Evolutionary conservation across 2,329 filamentous ascomycete genomes (phyloP), one percentile per base, ranked within the genome.

Genomic region (Paecilomyces variotii): DNA sequence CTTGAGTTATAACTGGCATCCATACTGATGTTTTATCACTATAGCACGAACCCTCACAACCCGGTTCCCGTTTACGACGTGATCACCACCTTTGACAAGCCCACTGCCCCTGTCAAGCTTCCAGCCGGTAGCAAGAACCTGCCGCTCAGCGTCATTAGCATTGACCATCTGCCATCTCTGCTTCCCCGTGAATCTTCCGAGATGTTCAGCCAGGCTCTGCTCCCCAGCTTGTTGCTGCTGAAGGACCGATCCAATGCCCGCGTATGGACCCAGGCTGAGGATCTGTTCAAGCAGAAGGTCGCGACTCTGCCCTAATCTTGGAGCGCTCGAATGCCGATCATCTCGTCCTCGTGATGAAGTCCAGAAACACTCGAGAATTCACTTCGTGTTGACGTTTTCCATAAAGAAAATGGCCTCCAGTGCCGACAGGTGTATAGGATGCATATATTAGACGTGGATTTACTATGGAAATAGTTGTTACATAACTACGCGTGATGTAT

Each of bases 141-240:
- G 0, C 82, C 83, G 6, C 77, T 96, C 58, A 87, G 84, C 54
- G 89, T 97, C 65, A 96, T 97, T 75, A 88, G 86, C 72, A 94
- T 95, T 68, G 90, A 95, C 74, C 90, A 95, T 71, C 81, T 95
- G 56, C 90, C 91, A 3, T 88, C 86, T 56, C 83, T 97, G 64
- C 80, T 97, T 39, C 90, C 93, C 1, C 82, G 93, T 56, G 93
- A 97, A 78, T 87, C 91, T 27, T 91, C 86, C 51, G 91, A 97
- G 77, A 87, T 87, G 24, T 97, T 96, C 78, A 90, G 87, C 72
- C 79, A 83, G 56, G 88, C 88, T 54, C 79, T 97, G 64, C 79
- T 96, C 68, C 90, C 91, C 24, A 89, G 86, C 68, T 77, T 97
- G 65, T 75, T 94, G 61, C 82, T 86, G 61, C 81, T 97, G 62